Evolutionary conservation across 2,329 filamentous ascomycete species (phyloP).

Genomic region (Pleoardoris graminearum): DNA sequence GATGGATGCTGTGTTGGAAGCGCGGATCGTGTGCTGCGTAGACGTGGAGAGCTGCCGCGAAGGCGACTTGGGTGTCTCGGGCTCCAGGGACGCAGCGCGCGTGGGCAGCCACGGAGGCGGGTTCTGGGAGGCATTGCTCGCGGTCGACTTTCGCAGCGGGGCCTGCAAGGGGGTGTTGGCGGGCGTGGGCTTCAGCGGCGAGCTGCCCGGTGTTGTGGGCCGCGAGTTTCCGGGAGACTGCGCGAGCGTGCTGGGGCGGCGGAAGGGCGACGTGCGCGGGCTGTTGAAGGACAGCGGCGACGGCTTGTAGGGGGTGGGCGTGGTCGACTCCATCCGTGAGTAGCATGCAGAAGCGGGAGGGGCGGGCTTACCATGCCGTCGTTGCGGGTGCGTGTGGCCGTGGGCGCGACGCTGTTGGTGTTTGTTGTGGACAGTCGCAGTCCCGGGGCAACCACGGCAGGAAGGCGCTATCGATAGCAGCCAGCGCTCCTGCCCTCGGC

Average conservation of each 20-base stretch:
- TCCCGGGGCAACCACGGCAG: too few species aligned
- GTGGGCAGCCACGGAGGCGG: conserved; percentile 44
- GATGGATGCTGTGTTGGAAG: conserved; percentile 35
- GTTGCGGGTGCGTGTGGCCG: not conserved
- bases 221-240: conserved; percentile 40
- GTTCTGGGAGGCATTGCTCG: conserved; percentile 40
- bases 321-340: conserved; percentile 34
- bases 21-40: conserved; percentile 26
- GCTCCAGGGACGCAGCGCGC: conserved; percentile 30
- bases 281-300: conserved; percentile 51
- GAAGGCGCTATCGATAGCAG: too few species aligned
- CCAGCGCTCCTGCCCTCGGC: too few species aligned
- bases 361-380: conserved; percentile 11
- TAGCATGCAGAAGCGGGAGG: not conserved
- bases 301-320: conserved; percentile 45
- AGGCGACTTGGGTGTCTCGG: conserved; percentile 37
- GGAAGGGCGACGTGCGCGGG: conserved; percentile 51
- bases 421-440: too few species aligned
- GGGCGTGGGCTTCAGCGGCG: conserved; percentile 46
- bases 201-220: conserved; percentile 46
- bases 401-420: too few species aligned
- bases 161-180: conserved; percentile 31
- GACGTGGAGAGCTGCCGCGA: conserved; percentile 25
- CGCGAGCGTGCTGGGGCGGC: conserved; percentile 46
- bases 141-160: conserved; percentile 36